Evolutionary conservation across 495 filamentous ascomycete genomes (phyloP).

Genomic region (Staphylotrichum longicolle): DNA sequence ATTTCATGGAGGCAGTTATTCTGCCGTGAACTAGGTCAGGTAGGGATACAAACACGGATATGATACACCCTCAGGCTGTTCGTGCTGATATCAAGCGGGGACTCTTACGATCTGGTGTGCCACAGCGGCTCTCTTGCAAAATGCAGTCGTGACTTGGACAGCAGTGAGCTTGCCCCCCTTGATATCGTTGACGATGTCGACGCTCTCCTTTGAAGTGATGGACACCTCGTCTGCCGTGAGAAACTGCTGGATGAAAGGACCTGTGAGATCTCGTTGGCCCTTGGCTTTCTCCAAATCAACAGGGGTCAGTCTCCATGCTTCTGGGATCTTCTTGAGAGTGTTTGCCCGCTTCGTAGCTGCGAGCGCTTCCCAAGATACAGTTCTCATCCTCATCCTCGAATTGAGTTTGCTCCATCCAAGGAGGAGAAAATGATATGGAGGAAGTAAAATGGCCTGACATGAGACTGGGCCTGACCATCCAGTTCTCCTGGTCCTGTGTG

Average conservation of each 20-base stretch:
- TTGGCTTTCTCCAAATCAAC: neutral
- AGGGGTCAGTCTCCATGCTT: neutral
- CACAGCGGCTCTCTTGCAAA: conserved; percentile 54
- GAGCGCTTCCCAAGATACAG: neutral
- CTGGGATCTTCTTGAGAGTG: neutral
- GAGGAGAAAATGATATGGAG: too few relatives aligned
- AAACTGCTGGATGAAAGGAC: neutral
- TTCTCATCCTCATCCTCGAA: too few relatives aligned
- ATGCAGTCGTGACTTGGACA: conserved; percentile 41
- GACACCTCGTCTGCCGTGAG: neutral
- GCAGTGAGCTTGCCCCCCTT: conserved; percentile 26
- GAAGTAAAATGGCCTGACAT: too few relatives aligned
- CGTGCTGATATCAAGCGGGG: too few relatives aligned
- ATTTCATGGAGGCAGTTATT: conserved; percentile 65
- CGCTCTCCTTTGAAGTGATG: conserved; percentile 24
- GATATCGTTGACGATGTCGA: conserved; percentile 27
- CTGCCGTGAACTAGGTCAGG: neutral
- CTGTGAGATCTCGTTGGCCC: neutral
- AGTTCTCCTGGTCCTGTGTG: too few relatives aligned
- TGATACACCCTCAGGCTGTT: neutral
- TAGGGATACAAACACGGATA: neutral
- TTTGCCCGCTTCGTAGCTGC: neutral
- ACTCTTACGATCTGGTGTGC: conserved; percentile 52
- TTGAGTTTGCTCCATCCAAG: too few relatives aligned
- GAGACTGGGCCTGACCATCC: too few relatives aligned